Evolutionary conservation across 2,329 filamentous ascomycete species (phyloP).

Genomic region (Penicillium occitanis): DNA sequence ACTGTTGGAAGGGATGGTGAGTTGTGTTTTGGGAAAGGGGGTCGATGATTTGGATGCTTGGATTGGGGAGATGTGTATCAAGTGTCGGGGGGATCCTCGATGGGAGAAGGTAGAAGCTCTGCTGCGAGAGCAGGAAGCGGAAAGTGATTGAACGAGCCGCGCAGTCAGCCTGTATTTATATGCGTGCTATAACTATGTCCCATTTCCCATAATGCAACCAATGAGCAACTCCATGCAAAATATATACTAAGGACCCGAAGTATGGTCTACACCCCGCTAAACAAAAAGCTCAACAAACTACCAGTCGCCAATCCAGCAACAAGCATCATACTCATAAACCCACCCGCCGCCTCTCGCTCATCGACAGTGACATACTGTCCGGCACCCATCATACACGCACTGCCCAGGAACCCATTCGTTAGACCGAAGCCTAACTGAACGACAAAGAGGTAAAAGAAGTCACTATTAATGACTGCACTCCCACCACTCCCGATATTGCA

Average conservation of each 20-base stretch:
- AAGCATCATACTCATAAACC: constrained; percentile 91
- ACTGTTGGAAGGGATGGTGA: constrained; percentile 13
- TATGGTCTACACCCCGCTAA: constrained; percentile 35
- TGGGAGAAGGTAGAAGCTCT: neutral
- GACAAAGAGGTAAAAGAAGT: constrained; percentile 81
- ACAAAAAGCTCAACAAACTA: constrained; percentile 85
- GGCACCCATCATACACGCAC: constrained; percentile 88
- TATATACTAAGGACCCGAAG: neutral
- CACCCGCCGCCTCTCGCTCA: constrained; percentile 84
- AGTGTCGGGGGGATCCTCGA: neutral
- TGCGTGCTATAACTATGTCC: neutral
- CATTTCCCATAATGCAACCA: neutral
- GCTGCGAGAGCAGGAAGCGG: neutral
- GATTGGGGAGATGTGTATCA: neutral
- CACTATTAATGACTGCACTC: constrained; percentile 66
- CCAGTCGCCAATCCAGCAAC: constrained; percentile 78
- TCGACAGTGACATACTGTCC: constrained; percentile 75
- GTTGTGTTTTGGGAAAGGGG: constrained; percentile 3
- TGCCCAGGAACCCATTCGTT: constrained; percentile 83
- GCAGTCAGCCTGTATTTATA: neutral
- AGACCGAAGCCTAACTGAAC: constrained; percentile 83
- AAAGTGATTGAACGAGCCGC: neutral
- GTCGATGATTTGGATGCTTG: neutral
- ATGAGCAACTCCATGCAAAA: neutral
- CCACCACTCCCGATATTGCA: constrained; percentile 83